Evolutionary conservation across 2,329 filamentous ascomycete species (phyloP).

Genomic region (Exserohilum rostratum): DNA sequence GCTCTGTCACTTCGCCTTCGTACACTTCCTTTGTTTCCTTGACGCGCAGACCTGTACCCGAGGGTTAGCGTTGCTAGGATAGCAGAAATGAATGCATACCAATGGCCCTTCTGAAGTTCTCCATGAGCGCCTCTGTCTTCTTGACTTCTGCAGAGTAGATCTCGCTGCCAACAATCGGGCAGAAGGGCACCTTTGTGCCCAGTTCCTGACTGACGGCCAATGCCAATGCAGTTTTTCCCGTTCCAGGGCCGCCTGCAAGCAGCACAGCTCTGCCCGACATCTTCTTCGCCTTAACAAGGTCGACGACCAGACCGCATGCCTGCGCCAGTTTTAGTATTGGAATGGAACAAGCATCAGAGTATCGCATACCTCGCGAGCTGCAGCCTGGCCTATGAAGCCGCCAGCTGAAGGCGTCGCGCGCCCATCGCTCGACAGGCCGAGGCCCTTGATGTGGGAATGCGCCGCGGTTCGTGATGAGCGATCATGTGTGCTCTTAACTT

Average conservation of each 20-base stretch:
- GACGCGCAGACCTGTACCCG: conserved; percentile 72
- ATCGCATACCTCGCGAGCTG: conserved; percentile 78
- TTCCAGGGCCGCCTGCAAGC: conserved; percentile 88
- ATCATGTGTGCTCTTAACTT: conserved; percentile 94
- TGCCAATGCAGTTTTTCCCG: conserved; percentile 95
- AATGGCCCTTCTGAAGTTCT: conserved; percentile 97
- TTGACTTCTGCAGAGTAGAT: conserved; percentile 98
- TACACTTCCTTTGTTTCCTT: conserved; percentile 99
- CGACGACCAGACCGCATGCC: conserved; percentile 95
- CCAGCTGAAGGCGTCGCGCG: conserved; percentile 72
- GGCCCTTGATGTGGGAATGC: conserved; percentile 96
- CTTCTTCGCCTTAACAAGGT: conserved; percentile 93
- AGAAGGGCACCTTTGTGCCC: conserved; percentile 97
- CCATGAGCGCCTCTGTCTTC: conserved; percentile 99
- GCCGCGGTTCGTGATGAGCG: conserved; percentile 81
- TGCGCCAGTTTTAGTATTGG: conserved; percentile 46
- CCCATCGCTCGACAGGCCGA: conserved; percentile 84
- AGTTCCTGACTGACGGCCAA: conserved; percentile 96
- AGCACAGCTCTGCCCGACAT: conserved; percentile 96
- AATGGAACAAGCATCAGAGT: not conserved
- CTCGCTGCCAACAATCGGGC: conserved; percentile 96
- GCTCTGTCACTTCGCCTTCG: conserved; percentile 96
- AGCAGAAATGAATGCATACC: conserved; percentile 57
- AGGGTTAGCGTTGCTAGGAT: conserved; percentile 7
- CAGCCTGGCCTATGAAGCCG: conserved; percentile 88